Conservation (phyloP, 2,329 filamentous ascomycete species). For the Parastagonospora avenae region DNA sequence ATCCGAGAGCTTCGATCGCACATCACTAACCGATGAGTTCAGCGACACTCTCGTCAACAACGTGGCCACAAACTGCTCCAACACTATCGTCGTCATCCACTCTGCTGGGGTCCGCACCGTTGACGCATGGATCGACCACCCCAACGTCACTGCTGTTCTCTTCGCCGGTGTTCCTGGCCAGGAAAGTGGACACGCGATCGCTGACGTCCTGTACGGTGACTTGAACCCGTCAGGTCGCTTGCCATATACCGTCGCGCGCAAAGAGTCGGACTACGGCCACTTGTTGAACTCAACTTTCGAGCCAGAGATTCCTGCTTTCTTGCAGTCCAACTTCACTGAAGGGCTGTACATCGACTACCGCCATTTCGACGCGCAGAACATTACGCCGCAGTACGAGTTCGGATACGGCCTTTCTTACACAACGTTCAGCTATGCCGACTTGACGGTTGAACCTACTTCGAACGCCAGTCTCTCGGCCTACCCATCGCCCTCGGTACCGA, state of each 20-base stretch:
- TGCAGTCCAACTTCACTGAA: constrained; percentile 76
- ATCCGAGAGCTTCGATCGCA: constrained; percentile 39
- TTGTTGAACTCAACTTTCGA: constrained; percentile 56
- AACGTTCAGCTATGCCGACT: constrained; percentile 71
- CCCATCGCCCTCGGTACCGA: constrained; percentile 12
- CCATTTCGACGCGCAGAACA: constrained; percentile 68
- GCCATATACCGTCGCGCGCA: constrained; percentile 77
- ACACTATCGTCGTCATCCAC: constrained; percentile 57
- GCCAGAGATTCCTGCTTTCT: constrained; percentile 61
- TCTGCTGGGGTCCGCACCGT: constrained; percentile 68
- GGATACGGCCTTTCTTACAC: constrained; percentile 78
- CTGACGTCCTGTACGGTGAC: constrained; percentile 78
- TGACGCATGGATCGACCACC: constrained; percentile 72
- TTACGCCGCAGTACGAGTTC: constrained; percentile 76
- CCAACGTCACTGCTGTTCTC: constrained; percentile 80
- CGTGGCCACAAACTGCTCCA: constrained; percentile 54
- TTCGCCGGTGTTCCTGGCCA: constrained; percentile 82
- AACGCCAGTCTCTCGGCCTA: constrained; percentile 36
- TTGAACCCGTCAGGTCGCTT: constrained; percentile 75
- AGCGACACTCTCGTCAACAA: constrained; percentile 48
- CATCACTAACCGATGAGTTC: constrained; percentile 21
- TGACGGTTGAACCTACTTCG: constrained; percentile 60
- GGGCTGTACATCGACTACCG: constrained; percentile 83
- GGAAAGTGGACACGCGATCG: constrained; percentile 76
- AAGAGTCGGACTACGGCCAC: constrained; percentile 69